phyloP scores from a whole-genome alignment of 495 filamentous ascomycete genomes.

The Acidiella bohemica region DNA sequence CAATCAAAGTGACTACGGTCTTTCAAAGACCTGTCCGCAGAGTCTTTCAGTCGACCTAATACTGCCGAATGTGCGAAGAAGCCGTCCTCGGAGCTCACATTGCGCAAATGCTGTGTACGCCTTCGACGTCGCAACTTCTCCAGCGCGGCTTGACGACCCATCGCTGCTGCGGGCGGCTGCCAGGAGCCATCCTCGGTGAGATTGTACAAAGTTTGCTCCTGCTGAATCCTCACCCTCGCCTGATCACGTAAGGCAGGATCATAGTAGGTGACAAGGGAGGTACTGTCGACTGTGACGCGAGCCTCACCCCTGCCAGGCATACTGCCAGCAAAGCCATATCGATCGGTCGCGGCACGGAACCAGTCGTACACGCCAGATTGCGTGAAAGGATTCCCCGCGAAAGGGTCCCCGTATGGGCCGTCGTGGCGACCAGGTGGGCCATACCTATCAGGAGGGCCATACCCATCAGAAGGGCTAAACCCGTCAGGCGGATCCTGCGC shows the following conservation, averaged over 20 bases:
- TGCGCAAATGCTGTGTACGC: conserved; percentile 21
- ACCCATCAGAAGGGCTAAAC: not conserved
- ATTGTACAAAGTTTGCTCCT: conserved; percentile 9
- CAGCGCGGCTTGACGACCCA: conserved; percentile 5
- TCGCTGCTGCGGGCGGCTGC: not conserved
- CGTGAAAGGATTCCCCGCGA: not conserved
- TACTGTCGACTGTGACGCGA: conserved; percentile 20
- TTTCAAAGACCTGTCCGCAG: conserved; percentile 12
- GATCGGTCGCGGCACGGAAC: conserved; percentile 16
- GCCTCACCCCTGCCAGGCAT: conserved; percentile 8
- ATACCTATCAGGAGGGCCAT: not conserved
- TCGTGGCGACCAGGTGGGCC: too few relatives aligned
- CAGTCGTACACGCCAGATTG: conserved; percentile 13
- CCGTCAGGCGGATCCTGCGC: not conserved
- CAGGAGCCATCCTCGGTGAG: not conserved
- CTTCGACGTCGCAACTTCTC: conserved; percentile 21
- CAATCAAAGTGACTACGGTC: conserved; percentile 25
- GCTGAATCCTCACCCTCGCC: conserved; percentile 9
- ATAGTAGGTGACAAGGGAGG: conserved; percentile 29
- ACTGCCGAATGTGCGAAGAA: conserved; percentile 19
- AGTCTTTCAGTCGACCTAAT: conserved; percentile 19
- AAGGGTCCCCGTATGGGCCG: too few relatives aligned
- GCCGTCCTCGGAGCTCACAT: conserved; percentile 22
- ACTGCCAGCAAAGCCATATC: conserved; percentile 10
- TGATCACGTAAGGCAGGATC: conserved; percentile 19